Evolutionary conservation across 257 asterid species (phyloP).

Genomic region (Ilex asprella): DNA sequence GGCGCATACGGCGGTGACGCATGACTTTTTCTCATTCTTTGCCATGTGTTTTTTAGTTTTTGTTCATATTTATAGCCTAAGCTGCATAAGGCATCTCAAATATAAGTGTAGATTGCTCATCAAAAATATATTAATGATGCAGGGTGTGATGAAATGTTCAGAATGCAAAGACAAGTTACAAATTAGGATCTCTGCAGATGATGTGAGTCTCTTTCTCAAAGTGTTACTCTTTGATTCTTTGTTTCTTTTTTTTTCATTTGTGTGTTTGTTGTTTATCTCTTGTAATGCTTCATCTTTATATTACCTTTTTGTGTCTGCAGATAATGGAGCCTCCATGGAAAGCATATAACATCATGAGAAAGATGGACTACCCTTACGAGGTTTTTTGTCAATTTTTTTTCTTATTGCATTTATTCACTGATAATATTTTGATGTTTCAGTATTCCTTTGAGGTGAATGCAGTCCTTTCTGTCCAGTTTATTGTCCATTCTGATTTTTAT

Average conservation of each 20-base stretch:
- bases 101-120: slow-evolving; percentile 6
- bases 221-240: too few species aligned
- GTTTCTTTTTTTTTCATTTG: slow-evolving; percentile 8
- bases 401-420: background rate
- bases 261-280: slow-evolving; percentile 1
- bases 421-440: background rate
- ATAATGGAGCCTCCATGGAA: slow-evolving; percentile 99
- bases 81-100: too few species aligned
- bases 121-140: slow-evolving; percentile 27
- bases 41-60: too few species aligned
- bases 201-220: slow-evolving; percentile 48
- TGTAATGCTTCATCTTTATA: slow-evolving; percentile 5
- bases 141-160: slow-evolving; percentile 99
- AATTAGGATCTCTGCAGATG: slow-evolving; percentile 84
- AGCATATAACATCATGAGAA: slow-evolving; percentile 70
- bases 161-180: slow-evolving; percentile 84
- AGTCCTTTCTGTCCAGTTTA: too few species aligned
- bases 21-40: too few species aligned
- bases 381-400: slow-evolving; percentile 25
- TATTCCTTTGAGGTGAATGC: too few species aligned
- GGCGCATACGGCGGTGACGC: too few species aligned
- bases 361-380: slow-evolving; percentile 98
- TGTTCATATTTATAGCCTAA: too few species aligned
- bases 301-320: slow-evolving; percentile 34
- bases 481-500: too few species aligned